Conservation (phyloP, 345 rosid species). For the Melaleuca quinquenervia region DNA sequence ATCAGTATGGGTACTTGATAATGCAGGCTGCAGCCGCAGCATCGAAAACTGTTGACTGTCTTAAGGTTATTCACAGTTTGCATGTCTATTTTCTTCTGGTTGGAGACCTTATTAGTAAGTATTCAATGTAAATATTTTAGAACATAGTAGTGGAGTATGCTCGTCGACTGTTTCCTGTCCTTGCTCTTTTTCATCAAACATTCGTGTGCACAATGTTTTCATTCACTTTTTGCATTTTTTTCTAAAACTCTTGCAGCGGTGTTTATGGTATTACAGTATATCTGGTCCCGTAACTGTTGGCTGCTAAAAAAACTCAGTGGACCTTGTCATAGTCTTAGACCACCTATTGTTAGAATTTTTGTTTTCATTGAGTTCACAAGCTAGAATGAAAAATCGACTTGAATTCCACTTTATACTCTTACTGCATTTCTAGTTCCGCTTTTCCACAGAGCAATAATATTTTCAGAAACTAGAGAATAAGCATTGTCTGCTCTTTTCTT, state of each 20-base stretch:
- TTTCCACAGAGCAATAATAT: not conserved
- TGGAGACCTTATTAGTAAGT: conserved; percentile 82
- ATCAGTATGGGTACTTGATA: not conserved
- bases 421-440: not conserved
- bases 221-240: not conserved
- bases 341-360: not conserved
- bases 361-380: not conserved
- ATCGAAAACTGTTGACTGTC: conserved; percentile 89
- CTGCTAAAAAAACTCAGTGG: not conserved
- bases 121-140: not conserved
- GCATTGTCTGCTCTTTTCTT: not conserved
- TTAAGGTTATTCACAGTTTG: conserved; percentile 81
- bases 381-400: not conserved
- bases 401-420: not conserved
- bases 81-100: conserved; percentile 85
- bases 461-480: not conserved
- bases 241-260: not conserved
- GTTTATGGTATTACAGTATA: not conserved
- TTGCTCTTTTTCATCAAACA: not conserved
- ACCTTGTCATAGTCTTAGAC: not conserved
- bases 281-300: not conserved
- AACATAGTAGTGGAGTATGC: not conserved
- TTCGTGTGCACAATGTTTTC: not conserved
- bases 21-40: conserved; percentile 34
- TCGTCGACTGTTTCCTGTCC: not conserved